Evolutionary conservation across 371 early-diverging fungal species (phyloP).

Genomic region (Actinomortierella ambigua): DNA sequence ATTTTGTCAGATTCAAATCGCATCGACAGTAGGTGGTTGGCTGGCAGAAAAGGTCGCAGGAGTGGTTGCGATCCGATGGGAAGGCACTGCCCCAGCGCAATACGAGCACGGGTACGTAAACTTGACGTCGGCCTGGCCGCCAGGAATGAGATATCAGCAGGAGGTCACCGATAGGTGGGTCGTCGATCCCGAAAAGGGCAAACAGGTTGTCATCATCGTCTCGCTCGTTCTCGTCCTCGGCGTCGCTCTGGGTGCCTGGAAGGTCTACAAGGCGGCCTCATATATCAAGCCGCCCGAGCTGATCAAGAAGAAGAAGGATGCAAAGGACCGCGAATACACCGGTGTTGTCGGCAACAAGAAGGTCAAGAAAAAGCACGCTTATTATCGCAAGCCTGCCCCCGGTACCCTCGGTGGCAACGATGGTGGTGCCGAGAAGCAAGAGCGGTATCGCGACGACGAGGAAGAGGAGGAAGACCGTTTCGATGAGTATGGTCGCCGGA

Average conservation of each 20-base stretch:
- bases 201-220: conserved; percentile 10
- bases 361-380: conserved; percentile 44
- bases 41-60: background rate
- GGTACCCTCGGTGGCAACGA: background rate
- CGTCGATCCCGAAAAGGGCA: conserved; percentile 23
- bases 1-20: conserved; percentile 6
- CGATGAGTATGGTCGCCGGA: too few relatives aligned
- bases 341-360: conserved; percentile 19
- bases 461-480: background rate
- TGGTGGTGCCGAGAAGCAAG: background rate
- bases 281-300: conserved; percentile 28
- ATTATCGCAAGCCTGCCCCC: conserved; percentile 27
- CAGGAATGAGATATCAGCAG: too few relatives aligned
- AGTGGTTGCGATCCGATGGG: conserved; percentile 13
- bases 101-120: background rate
- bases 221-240: conserved; percentile 13
- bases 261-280: conserved; percentile 28
- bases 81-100: conserved; percentile 13
- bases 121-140: too few relatives aligned
- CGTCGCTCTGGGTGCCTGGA: conserved; percentile 14
- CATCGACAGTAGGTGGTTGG: conserved; percentile 19
- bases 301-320: conserved; percentile 14
- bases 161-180: background rate
- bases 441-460: background rate
- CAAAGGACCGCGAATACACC: background rate